phyloP scores from a whole-genome alignment of 2,329 filamentous ascomycete genomes.

The Cladosporium cucumerinum region DNA sequence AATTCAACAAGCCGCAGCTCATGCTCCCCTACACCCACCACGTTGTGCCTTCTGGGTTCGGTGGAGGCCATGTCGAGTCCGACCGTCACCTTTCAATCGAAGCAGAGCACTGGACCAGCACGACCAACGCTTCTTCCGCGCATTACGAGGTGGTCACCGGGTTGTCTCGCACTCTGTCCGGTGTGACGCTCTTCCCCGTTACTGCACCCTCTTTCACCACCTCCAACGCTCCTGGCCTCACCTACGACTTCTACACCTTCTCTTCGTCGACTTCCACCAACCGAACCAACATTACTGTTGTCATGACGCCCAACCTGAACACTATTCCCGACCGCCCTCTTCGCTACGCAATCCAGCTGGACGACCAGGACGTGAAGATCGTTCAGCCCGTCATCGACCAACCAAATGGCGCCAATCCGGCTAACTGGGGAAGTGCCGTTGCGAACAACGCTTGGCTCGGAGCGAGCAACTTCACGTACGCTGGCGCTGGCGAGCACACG shows the following conservation, averaged over 20 bases:
- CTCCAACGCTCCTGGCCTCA: conserved; percentile 52
- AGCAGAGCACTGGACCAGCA: conserved; percentile 32
- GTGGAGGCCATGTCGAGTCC: conserved; percentile 59
- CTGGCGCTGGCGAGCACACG: conserved; percentile 39
- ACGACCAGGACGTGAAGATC: conserved; percentile 26
- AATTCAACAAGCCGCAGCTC: conserved; percentile 43
- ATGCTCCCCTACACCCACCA: conserved; percentile 55
- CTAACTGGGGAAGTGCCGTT: conserved; percentile 49
- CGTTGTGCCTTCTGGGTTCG: conserved; percentile 50
- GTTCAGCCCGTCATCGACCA: conserved; percentile 30
- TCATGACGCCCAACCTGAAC: conserved; percentile 29
- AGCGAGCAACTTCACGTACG: conserved; percentile 38
- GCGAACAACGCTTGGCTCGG: conserved; percentile 52
- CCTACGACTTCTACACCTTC: conserved; percentile 62
- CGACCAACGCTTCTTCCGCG: conserved; percentile 24
- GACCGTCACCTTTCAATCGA: conserved; percentile 45
- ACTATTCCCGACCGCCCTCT: conserved; percentile 30
- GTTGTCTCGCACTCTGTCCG: conserved; percentile 58
- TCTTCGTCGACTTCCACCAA: conserved; percentile 46
- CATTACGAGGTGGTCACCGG: conserved; percentile 53
- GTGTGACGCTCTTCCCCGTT: conserved; percentile 56
- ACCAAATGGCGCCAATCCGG: conserved; percentile 36
- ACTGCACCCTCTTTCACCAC: conserved; percentile 50
- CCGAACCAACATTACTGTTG: conserved; percentile 35
- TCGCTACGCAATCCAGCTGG: conserved; percentile 39